Percentiles rank a stretch among this genome's conserved stretches.
These are phyloP conservation scores for Spathaspora jeffriesii DNA, from an alignment of 1,139 yeast species.

Conservation along the genomic window DNA sequence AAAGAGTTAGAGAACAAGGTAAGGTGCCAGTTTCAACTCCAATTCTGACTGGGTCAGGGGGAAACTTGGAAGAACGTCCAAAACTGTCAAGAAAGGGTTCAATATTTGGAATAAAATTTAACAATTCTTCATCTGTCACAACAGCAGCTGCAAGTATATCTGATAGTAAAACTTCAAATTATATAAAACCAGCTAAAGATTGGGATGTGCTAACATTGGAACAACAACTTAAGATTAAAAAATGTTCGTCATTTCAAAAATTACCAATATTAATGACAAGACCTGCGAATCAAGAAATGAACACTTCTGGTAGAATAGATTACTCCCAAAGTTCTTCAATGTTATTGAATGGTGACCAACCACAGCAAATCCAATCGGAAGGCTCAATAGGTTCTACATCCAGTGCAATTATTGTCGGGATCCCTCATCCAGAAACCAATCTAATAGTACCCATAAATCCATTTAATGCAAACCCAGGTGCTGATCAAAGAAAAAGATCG, in stretches of 20 bases:
- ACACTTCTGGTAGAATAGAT: conserved; percentile 22
- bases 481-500: conserved; percentile 77
- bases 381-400: conserved; percentile 30
- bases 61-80: conserved; percentile 23
- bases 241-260: conserved; percentile 32
- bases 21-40: conserved; percentile 11
- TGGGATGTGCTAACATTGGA: conserved; percentile 38
- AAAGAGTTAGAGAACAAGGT: conserved; percentile 38
- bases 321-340: conserved; percentile 40
- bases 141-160: background rate
- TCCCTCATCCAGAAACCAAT: conserved; percentile 42
- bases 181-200: conserved; percentile 28
- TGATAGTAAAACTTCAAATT: conserved; percentile 17
- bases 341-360: conserved; percentile 25
- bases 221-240: conserved; percentile 32
- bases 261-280: conserved; percentile 40
- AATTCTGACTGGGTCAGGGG: conserved; percentile 5
- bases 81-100: conserved; percentile 37
- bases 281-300: conserved; percentile 20
- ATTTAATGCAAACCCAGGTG: conserved; percentile 52
- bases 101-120: conserved; percentile 43
- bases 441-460: conserved; percentile 39
- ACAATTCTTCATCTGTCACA: conserved; percentile 12
- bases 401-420: conserved; percentile 41
- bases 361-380: conserved; percentile 15